A percentile compares a stretch with the other conserved stretches of the same genome.
These are phyloP conservation scores for Metschnikowia arizonensis DNA, from an alignment of 805 yeast genomes.

Conservation along the genomic window DNA sequence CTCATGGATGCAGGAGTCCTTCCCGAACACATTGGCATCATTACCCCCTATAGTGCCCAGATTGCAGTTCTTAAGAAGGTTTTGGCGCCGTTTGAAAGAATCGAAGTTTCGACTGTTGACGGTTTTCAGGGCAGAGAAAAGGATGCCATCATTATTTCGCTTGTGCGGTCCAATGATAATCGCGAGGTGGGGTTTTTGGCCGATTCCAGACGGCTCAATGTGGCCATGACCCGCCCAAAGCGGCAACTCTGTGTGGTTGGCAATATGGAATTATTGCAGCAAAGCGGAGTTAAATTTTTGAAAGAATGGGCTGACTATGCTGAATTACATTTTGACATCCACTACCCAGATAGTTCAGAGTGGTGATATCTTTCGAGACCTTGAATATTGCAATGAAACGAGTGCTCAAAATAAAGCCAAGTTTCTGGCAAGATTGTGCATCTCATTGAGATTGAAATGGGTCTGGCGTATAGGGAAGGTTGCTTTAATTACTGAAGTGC, in stretches of 20 bases:
- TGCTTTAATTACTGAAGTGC: not conserved
- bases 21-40: conserved; percentile 67
- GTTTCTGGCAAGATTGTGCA: not conserved
- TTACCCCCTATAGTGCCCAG: conserved; percentile 90
- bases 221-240: conserved; percentile 88
- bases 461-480: not conserved
- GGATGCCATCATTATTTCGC: conserved; percentile 71
- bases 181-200: conserved; percentile 76
- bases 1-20: conserved; percentile 52
- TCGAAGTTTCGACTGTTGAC: conserved; percentile 88
- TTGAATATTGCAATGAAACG: not conserved
- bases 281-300: conserved; percentile 45
- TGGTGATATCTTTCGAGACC: conserved; percentile 12
- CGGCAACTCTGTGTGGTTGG: conserved; percentile 84
- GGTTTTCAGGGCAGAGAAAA: conserved; percentile 97
- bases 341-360: conserved; percentile 51
- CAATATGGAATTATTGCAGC: conserved; percentile 66
- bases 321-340: conserved; percentile 60
- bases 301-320: conserved; percentile 67
- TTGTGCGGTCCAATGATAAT: conserved; percentile 75
- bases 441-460: not conserved
- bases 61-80: conserved; percentile 53
- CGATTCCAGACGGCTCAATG: conserved; percentile 80
- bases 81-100: conserved; percentile 27
- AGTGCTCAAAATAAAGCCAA: not conserved